phyloP scores from a whole-genome alignment of 1,284 basidiomycete species.

The Cutaneotrichosporon cyanovorans region DNA sequence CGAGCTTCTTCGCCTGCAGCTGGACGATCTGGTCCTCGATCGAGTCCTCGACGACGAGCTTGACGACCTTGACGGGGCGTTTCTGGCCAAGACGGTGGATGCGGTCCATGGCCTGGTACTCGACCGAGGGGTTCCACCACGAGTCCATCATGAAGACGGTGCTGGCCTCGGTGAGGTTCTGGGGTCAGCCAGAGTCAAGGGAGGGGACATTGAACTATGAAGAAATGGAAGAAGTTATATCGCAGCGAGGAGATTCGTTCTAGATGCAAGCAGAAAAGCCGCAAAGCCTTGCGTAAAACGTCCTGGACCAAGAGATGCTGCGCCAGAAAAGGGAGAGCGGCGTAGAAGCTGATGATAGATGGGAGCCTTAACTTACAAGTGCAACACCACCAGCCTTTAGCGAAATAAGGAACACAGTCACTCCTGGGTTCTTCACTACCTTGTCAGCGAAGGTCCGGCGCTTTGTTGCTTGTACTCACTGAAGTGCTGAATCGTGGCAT shows the following conservation, averaged over 20 bases:
- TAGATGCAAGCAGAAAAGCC: too few species aligned
- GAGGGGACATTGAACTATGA: too few species aligned
- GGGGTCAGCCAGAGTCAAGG: slow-evolving; percentile 18
- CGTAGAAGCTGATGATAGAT: too few species aligned
- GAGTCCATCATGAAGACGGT: slow-evolving; percentile 64
- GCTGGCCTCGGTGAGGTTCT: slow-evolving; percentile 87
- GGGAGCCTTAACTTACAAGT: slow-evolving; percentile 19
- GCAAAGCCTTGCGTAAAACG: too few species aligned
- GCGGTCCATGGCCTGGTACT: slow-evolving; percentile 83
- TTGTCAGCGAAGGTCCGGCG: slow-evolving; percentile 2
- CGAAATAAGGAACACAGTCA: slow-evolving; percentile 90
- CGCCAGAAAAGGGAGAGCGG: too few species aligned
- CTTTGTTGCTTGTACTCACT: slow-evolving; percentile 59
- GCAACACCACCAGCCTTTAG: slow-evolving; percentile 96
- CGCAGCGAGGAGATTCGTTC: too few species aligned
- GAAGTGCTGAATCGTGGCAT: slow-evolving; percentile 90
- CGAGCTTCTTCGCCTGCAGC: slow-evolving; percentile 64
- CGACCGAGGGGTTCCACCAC: slow-evolving; percentile 66
- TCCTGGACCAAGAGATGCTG: too few species aligned
- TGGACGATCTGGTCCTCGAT: slow-evolving; percentile 75
- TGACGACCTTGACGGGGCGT: slow-evolving; percentile 85
- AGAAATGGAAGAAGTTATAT: too few species aligned
- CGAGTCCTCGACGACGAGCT: slow-evolving; percentile 90
- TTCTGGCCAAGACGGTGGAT: slow-evolving; percentile 74
- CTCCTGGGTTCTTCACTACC: slow-evolving; percentile 80